Evolutionary conservation across 2,329 filamentous ascomycete species (phyloP), one percentile per base, ranked within the genome.

Genomic region (Arthrobotrys sinensis): DNA sequence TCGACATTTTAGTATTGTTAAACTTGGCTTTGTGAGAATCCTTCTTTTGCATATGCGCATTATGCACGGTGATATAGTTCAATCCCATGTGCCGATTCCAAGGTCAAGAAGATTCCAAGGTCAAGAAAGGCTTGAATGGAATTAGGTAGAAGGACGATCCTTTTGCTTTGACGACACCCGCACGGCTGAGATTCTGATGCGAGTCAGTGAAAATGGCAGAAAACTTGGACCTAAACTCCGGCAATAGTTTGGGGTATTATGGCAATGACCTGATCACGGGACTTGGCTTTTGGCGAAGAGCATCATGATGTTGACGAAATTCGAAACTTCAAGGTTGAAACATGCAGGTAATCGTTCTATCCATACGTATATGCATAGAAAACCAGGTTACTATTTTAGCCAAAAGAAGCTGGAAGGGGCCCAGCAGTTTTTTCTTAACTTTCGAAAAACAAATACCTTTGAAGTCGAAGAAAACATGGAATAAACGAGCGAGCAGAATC

Each of bases 361-460:
- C 55, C 55, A 28, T 60, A 60, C 55, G 43, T 19, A 8, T 19
- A 43, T 10, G 36, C 28, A 52, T 52, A 60, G 11, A 43, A 43
- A 60, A 28, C 55, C 53, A 43, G 53, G 53, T 60, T 60, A 60
- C 4, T 60, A 60, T 43, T 60, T 57, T 60, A 60, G 55, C 36
- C 55, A 43, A 43, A 60, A 38, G 6, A 16, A 16, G n/a, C 11
- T 45, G n/a, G 40, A 45, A 45, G 5, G n/a, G 36, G 36, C 36
- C 36, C 8, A 38, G 36, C 8, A 38, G 36, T 2, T 16, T 45
- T 45, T 50, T 50, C 46, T 50, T 3, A 52, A 48, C 4, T 1
- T 16, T 11, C 53, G 34, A 24, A 43, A 55, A 55, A 55, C n/a
- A 57, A 57, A 57, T 14, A 12, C 3, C n/a, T 45, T 24, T 40